A percentile compares a stretch with the other conserved stretches of the same genome.
Evolutionary conservation across 2,329 filamentous ascomycete genomes (phyloP).

Genomic region (Drechslerella coelobrocha): DNA sequence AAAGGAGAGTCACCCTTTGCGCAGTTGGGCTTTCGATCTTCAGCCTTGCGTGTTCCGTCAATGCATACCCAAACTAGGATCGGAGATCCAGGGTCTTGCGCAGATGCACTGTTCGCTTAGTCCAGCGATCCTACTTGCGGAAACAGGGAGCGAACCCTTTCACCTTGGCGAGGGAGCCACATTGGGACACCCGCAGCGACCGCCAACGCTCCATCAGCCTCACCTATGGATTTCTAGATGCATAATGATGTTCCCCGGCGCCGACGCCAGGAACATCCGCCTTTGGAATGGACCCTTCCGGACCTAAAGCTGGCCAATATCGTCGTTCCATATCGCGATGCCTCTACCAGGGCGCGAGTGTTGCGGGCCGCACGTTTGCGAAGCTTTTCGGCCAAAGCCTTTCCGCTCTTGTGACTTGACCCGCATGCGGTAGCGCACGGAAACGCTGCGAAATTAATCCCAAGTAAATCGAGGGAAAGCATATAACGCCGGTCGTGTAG

Average conservation of each 20-base stretch:
- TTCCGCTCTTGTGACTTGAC: background rate
- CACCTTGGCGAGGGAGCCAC: background rate
- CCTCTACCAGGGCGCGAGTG: background rate
- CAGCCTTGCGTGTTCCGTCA: slow-evolving; percentile 10
- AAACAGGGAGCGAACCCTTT: no score
- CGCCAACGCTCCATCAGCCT: no score
- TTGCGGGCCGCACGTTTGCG: background rate
- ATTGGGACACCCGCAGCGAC: background rate
- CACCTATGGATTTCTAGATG: no score
- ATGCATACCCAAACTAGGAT: background rate
- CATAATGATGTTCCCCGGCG: no score
- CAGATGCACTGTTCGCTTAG: background rate
- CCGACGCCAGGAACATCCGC: background rate
- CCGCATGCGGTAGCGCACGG: background rate
- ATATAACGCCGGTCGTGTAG: background rate
- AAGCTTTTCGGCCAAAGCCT: background rate
- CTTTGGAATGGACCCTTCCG: background rate
- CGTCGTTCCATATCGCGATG: no score
- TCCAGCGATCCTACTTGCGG: background rate
- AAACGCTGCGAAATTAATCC: background rate
- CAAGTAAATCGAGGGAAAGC: background rate
- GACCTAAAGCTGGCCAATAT: no score
- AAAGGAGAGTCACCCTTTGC: slow-evolving; percentile 34
- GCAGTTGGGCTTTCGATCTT: slow-evolving; percentile 13
- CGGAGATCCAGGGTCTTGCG: no score